Conservation (phyloP, 352 stramenopile genomes). For the Phytopythium vexans region DNA sequence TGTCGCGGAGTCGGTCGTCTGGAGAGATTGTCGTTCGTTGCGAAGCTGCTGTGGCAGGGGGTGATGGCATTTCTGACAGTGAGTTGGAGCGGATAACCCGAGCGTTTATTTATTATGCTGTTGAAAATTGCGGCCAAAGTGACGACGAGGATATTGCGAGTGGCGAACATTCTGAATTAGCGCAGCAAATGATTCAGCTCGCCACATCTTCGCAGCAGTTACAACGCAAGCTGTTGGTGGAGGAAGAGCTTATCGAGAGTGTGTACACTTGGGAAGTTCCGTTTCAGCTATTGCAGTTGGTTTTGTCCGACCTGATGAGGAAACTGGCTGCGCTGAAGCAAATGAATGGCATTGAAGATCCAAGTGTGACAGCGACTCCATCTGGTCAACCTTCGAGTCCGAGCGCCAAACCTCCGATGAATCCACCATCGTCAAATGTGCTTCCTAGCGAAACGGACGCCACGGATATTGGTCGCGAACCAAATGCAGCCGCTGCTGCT, state of each 20-base stretch:
- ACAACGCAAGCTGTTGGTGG: conserved; percentile 68
- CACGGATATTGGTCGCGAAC: conserved; percentile 1
- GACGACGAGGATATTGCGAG: conserved; percentile 5
- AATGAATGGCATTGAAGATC: conserved; percentile 34
- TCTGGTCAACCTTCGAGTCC: conserved; percentile 48
- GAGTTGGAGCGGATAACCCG: conserved; percentile 63
- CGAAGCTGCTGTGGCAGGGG: conserved; percentile 53
- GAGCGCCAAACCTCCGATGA: conserved; percentile 22
- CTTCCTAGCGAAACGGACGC: conserved; percentile 37
- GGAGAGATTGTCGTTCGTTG: conserved; percentile 79
- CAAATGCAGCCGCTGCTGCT: background rate
- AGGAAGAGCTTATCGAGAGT: conserved; percentile 86
- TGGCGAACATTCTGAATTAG: conserved; percentile 28
- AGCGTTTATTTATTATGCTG: conserved; percentile 73
- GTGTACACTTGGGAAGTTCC: conserved; percentile 88
- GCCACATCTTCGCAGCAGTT: conserved; percentile 30
- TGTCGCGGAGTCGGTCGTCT: conserved; percentile 56
- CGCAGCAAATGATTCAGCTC: conserved; percentile 40
- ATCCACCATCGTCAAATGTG: conserved; percentile 20
- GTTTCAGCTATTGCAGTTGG: conserved; percentile 79
- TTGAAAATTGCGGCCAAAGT: conserved; percentile 16
- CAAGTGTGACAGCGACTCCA: conserved; percentile 41
- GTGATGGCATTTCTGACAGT: conserved; percentile 14
- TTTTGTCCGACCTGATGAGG: conserved; percentile 66
- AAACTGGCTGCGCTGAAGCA: conserved; percentile 66